Conservation (phyloP, 2,329 filamentous ascomycete genomes). For the Pseudogymnoascus sp. region DNA sequence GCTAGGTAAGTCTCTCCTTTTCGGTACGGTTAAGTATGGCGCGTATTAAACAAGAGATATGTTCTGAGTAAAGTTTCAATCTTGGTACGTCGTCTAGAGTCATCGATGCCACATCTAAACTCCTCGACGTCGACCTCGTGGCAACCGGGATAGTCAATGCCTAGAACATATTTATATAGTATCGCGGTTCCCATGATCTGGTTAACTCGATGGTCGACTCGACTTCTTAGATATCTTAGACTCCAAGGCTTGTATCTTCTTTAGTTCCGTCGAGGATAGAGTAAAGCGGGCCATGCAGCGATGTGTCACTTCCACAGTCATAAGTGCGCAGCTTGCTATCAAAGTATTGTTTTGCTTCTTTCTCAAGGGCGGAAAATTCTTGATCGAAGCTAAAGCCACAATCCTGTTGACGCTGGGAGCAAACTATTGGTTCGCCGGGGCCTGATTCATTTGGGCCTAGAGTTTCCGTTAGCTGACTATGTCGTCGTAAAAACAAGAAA, state of each 20-base stretch:
- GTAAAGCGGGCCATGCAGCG: background rate
- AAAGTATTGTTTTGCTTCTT: background rate
- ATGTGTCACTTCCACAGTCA: too few species aligned
- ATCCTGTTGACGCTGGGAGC: background rate
- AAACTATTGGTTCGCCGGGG: background rate
- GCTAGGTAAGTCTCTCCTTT: background rate
- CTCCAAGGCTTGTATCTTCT: background rate
- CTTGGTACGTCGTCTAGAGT: background rate
- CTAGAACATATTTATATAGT: background rate
- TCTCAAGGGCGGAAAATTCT: background rate
- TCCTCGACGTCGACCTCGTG: background rate
- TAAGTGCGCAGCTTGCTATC: background rate
- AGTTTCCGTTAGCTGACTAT: too few species aligned
- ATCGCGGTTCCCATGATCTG: background rate
- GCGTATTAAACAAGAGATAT: background rate
- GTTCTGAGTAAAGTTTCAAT: background rate
- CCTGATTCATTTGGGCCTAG: too few species aligned
- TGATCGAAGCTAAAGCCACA: background rate
- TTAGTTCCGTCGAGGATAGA: background rate
- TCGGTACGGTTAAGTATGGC: background rate
- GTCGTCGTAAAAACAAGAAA: background rate
- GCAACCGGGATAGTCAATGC: background rate
- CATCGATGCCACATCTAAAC: background rate
- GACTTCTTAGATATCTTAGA: background rate
- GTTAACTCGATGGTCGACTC: background rate